Conservation (phyloP, 192 early-diverging fungal genomes). For the Spizellomyces punctatus region DNA sequence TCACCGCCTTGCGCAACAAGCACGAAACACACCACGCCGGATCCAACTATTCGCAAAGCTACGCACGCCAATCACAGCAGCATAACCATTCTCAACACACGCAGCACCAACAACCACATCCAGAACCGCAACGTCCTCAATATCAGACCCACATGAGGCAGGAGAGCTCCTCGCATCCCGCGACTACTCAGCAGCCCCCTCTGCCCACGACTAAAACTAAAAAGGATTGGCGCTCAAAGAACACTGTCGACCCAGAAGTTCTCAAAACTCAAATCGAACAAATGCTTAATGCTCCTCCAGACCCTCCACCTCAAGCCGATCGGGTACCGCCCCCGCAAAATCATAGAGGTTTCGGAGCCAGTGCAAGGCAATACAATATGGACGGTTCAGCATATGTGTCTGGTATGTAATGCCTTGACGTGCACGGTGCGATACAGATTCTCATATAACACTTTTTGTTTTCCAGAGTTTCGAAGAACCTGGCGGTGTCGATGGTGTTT, state of each 20-base stretch:
- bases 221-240: constrained; percentile 30
- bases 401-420: no score
- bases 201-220: constrained; percentile 11
- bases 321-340: background rate
- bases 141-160: background rate
- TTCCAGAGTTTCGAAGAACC: constrained; percentile 12
- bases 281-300: constrained; percentile 18
- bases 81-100: background rate
- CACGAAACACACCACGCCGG: no score
- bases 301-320: constrained; percentile 6
- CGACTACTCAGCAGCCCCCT: background rate
- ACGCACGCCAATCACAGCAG: constrained; percentile 1
- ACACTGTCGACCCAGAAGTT: constrained; percentile 8
- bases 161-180: background rate
- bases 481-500: constrained; percentile 31
- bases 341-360: constrained; percentile 22
- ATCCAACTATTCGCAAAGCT: background rate
- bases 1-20: background rate
- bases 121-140: background rate
- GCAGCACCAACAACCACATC: background rate
- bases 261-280: constrained; percentile 22
- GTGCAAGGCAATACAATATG: constrained; percentile 22
- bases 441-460: no score
- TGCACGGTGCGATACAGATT: no score
- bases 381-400: constrained; percentile 12